Evolutionary conservation across 805 yeast genomes (phyloP), one percentile per base, ranked within the genome.

Genomic region (Candida anglica): DNA sequence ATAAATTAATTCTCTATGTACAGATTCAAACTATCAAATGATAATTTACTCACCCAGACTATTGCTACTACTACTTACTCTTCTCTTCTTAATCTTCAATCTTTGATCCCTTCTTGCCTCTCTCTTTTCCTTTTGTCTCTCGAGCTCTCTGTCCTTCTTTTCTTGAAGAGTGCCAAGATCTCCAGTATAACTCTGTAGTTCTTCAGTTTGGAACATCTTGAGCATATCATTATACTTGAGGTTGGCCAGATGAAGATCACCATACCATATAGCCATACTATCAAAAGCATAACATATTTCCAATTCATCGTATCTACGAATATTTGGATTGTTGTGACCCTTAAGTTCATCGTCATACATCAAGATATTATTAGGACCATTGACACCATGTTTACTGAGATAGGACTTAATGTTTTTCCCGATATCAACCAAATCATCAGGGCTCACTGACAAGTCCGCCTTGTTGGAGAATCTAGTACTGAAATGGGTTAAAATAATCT

Each of bases 401-500:
- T 67, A 66, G 10, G 44, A 36, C 30, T 45, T 46, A 37, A 66
- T 45, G 19, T 53, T 49, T 5, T 30, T 27, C 3, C 58, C 50
- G 26, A 52, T 42, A 15, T 33, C 26, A 5, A 37, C 34, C 31
- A 63, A 55, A 15, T 58, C 46, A 4, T 39, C 48, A 14, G 44
- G 40, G 29, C 47, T 47, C 5, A 47, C 41, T 1, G 60, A 43
- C 33, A 63, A 56, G 37, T 56, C 56, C 24, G 55, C 59, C 24
- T 55, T 54, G 36, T 58, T 63, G 5, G 69, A 60, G 40, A 86
- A 93, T 42, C 99, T 71, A 43, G 93, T 94, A 38, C 95, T 84
- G 61, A 93, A 89, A 62, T 93, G 99, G 0, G 98, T 93, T 27
- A 93, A 63, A 4, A 93, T 64, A 18, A 87, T 58, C 42, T 80